Conservation (phyloP, 2,329 filamentous ascomycete genomes). For the Aspergillus ustus region DNA sequence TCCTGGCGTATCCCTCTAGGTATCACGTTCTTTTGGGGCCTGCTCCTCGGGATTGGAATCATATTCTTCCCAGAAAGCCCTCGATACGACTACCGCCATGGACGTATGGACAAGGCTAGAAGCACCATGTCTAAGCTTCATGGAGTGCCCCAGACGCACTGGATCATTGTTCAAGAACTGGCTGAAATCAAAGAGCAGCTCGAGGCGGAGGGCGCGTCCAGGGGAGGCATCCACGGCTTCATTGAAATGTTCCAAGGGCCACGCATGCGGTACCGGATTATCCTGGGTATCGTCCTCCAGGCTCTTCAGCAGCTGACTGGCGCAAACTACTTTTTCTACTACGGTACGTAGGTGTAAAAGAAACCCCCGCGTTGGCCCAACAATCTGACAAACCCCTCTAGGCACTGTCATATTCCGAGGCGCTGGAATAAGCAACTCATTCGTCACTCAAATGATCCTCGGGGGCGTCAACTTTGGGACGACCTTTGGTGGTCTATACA, state of each 20-base stretch:
- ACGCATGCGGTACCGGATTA: slow-evolving; percentile 48
- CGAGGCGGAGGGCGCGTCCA: slow-evolving; percentile 46
- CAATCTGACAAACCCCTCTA: background rate
- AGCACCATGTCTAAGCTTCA: slow-evolving; percentile 59
- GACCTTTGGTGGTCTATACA: slow-evolving; percentile 69
- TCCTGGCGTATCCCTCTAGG: slow-evolving; percentile 59
- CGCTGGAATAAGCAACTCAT: slow-evolving; percentile 67
- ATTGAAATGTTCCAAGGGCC: slow-evolving; percentile 47
- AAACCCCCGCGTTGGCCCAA: background rate
- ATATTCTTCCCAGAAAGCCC: slow-evolving; percentile 61
- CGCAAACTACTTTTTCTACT: slow-evolving; percentile 59
- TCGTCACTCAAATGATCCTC: slow-evolving; percentile 67
- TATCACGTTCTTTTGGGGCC: slow-evolving; percentile 61
- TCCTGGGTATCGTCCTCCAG: slow-evolving; percentile 48
- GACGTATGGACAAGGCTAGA: slow-evolving; percentile 55
- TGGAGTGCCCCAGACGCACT: slow-evolving; percentile 57
- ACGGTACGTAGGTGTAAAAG: slow-evolving; percentile 35
- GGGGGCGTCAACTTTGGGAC: slow-evolving; percentile 68
- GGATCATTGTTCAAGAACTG: slow-evolving; percentile 58
- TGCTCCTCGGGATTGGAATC: slow-evolving; percentile 60
- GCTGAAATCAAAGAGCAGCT: slow-evolving; percentile 60
- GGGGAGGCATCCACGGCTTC: slow-evolving; percentile 31
- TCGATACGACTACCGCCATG: slow-evolving; percentile 62
- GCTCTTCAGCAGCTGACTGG: slow-evolving; percentile 50
- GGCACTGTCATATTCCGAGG: slow-evolving; percentile 57